Percentiles rank a stretch among this genome's conserved stretches.
phyloP scores from a whole-genome alignment of 2,329 filamentous ascomycete species.

The Xylariaceae sp. region DNA sequence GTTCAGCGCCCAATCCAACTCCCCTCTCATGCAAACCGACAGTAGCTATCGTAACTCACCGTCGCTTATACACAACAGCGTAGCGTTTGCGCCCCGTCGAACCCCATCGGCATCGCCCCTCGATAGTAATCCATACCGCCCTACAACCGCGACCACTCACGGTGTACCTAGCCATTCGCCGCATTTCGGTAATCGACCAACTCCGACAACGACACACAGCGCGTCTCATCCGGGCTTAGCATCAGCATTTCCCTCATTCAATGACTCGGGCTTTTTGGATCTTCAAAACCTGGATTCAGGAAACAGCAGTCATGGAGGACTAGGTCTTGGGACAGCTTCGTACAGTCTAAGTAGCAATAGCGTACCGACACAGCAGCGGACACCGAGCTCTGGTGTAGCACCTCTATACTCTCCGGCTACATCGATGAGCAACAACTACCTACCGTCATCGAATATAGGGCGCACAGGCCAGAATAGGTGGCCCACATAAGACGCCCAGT shows the following conservation, averaged over 20 bases:
- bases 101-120: constrained; percentile 27
- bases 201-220: constrained; percentile 19
- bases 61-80: constrained; percentile 23
- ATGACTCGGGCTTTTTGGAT: constrained; percentile 26
- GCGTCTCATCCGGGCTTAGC: constrained; percentile 25
- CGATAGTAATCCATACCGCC: constrained; percentile 25
- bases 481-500: constrained; percentile 14
- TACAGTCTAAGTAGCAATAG: constrained; percentile 21
- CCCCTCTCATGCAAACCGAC: constrained; percentile 27
- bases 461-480: constrained; percentile 24
- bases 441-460: constrained; percentile 20
- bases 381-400: constrained; percentile 19
- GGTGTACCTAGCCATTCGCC: constrained; percentile 26
- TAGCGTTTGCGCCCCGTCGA: constrained; percentile 24
- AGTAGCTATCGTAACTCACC: constrained; percentile 28
- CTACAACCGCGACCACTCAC: constrained; percentile 16
- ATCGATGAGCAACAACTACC: constrained; percentile 21
- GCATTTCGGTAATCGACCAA: constrained; percentile 25
- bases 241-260: constrained; percentile 22
- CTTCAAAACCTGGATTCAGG: constrained; percentile 24
- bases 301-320: constrained; percentile 14
- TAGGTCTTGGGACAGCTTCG: constrained; percentile 21
- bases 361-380: constrained; percentile 23
- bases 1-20: constrained; percentile 28
- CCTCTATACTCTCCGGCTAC: constrained; percentile 23